A percentile compares a stretch with the other conserved stretches of the same genome.
Evolutionary conservation across 2,329 filamentous ascomycete genomes (phyloP).

Genomic region (Penicillium sp.): DNA sequence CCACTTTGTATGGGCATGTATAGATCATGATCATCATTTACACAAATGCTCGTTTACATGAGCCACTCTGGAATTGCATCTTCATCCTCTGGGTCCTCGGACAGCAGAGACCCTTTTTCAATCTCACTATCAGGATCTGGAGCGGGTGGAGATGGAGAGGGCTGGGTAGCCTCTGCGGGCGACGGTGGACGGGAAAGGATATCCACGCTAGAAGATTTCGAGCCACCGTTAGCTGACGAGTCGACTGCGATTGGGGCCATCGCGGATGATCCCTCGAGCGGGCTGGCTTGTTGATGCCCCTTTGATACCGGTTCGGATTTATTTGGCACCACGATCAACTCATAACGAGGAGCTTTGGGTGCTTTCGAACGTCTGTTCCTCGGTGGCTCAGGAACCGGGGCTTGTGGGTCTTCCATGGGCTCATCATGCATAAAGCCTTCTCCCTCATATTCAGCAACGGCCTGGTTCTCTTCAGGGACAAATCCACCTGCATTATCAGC

Average conservation of each 20-base stretch:
- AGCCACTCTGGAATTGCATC: constrained; percentile 71
- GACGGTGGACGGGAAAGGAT: constrained; percentile 31
- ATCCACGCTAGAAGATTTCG: constrained; percentile 37
- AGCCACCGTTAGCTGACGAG: constrained; percentile 33
- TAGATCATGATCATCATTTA: background rate
- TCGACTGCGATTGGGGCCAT: constrained; percentile 34
- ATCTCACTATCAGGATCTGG: constrained; percentile 43
- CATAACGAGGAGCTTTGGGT: constrained; percentile 33
- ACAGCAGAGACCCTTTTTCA: constrained; percentile 60
- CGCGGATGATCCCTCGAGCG: constrained; percentile 27
- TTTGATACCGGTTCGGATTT: constrained; percentile 2
- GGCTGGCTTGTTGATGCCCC: background rate
- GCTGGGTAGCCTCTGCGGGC: constrained; percentile 11
- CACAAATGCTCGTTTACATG: constrained; percentile 35
- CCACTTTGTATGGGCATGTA: background rate
- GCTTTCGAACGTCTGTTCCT: constrained; percentile 9
- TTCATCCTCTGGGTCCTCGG: constrained; percentile 69
- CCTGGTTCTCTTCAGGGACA: background rate
- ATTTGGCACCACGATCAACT: constrained; percentile 40
- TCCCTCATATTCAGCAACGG: constrained; percentile 15
- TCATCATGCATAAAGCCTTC: constrained; percentile 33
- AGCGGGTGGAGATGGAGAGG: constrained; percentile 3
- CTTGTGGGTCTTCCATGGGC: constrained; percentile 1
- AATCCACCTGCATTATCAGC: constrained; percentile 1
- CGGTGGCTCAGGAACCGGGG: background rate